Percentiles rank a stretch among this genome's conserved stretches.
Evolutionary conservation across 768 basidiomycete species (phyloP).

Genomic region (Boletus subcaerulescens): DNA sequence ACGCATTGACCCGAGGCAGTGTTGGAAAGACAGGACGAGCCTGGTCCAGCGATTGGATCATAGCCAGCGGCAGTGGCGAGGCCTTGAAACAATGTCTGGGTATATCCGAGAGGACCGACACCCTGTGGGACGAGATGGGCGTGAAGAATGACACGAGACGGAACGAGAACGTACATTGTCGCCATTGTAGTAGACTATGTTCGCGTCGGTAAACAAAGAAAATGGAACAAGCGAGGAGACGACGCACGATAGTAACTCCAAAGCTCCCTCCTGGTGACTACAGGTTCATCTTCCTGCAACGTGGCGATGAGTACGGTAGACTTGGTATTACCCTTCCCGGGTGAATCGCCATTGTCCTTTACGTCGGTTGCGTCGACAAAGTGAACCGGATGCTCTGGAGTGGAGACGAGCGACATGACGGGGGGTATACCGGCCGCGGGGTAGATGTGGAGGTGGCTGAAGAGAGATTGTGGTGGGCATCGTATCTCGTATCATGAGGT

Average conservation of each 20-base stretch:
- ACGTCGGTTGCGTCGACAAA: slow-evolving; percentile 1
- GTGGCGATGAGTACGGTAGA: slow-evolving; percentile 37
- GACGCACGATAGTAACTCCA: slow-evolving; percentile 74
- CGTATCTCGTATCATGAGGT: no score
- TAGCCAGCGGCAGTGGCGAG: slow-evolving; percentile 71
- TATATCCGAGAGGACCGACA: slow-evolving; percentile 65
- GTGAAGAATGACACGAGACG: neutral
- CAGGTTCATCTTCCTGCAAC: slow-evolving; percentile 53
- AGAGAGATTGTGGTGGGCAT: neutral
- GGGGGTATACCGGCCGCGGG: neutral
- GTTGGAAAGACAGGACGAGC: slow-evolving; percentile 57
- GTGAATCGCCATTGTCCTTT: slow-evolving; percentile 11
- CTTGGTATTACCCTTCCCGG: slow-evolving; percentile 5
- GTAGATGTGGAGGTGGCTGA: neutral
- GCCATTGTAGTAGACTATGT: slow-evolving; percentile 75
- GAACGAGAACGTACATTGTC: slow-evolving; percentile 53
- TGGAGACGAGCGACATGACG: slow-evolving; percentile 13
- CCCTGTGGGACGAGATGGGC: slow-evolving; percentile 40
- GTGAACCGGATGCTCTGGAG: neutral
- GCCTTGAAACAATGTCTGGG: slow-evolving; percentile 72
- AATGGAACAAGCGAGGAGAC: neutral
- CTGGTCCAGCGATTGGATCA: slow-evolving; percentile 66
- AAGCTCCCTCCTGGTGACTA: slow-evolving; percentile 69
- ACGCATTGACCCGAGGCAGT: slow-evolving; percentile 71
- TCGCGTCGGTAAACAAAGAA: neutral